Evolutionary conservation across 176 grass and related monocot species (phyloP).

Genomic region (Oryza glaberrima): DNA sequence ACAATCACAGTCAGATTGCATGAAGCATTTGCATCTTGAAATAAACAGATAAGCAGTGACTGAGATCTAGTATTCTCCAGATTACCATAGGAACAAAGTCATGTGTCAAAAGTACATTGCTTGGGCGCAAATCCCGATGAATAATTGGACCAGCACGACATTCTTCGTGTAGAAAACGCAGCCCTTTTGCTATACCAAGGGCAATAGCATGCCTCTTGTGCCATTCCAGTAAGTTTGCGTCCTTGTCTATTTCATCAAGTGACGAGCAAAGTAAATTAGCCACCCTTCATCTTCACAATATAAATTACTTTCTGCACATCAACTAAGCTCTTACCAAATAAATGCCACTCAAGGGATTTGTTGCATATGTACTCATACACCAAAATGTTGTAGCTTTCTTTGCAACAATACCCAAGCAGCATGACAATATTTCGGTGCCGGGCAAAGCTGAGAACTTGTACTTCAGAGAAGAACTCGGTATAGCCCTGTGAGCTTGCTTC

Average conservation of each 20-base stretch:
- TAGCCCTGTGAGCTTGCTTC: slow-evolving; percentile 72
- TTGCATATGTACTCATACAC: slow-evolving; percentile 84
- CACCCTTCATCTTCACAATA: not conserved
- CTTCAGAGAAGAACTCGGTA: slow-evolving; percentile 80
- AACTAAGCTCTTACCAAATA: slow-evolving; percentile 57
- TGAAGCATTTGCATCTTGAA: not conserved
- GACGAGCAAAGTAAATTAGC: slow-evolving; percentile 1
- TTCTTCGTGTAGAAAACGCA: slow-evolving; percentile 72
- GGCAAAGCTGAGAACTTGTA: slow-evolving; percentile 79
- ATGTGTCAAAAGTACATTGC: slow-evolving; percentile 76
- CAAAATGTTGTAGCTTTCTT: slow-evolving; percentile 77
- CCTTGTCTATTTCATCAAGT: slow-evolving; percentile 49
- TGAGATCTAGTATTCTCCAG: not conserved
- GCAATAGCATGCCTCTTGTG: slow-evolving; percentile 72
- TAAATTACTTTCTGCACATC: slow-evolving; percentile 11
- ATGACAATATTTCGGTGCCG: slow-evolving; percentile 75
- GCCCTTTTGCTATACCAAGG: slow-evolving; percentile 72
- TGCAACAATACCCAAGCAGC: slow-evolving; percentile 81
- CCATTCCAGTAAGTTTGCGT: slow-evolving; percentile 65
- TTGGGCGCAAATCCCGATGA: slow-evolving; percentile 75
- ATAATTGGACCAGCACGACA: slow-evolving; percentile 73
- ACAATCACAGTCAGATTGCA: slow-evolving; percentile 21
- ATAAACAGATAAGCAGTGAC: slow-evolving; percentile 14
- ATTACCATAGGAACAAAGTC: slow-evolving; percentile 77
- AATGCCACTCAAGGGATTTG: slow-evolving; percentile 78